These are phyloP conservation scores for Fomitiporia mediterranea DNA, from an alignment of 1,284 basidiomycete species.

Conservation along the genomic window DNA sequence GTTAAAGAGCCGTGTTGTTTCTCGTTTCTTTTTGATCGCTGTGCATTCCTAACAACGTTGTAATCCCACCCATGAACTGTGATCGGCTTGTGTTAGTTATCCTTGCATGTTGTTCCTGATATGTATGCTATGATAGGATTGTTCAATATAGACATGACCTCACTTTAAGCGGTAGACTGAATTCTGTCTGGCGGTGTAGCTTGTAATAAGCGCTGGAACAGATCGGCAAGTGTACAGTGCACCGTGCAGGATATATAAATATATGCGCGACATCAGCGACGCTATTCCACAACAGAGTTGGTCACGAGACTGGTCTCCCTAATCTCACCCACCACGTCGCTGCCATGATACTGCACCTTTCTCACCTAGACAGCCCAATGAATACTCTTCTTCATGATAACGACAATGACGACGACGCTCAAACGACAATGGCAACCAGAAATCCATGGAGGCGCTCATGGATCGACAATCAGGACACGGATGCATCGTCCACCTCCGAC, in stretches of 20 bases:
- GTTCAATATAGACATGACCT: neutral
- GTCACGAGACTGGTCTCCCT: neutral
- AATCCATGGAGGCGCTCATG: no score
- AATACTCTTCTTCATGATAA: neutral
- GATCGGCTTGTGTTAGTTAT: slow-evolving; percentile 1
- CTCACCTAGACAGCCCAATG: no score
- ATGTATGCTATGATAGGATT: neutral
- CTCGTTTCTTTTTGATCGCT: neutral
- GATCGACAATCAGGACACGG: neutral
- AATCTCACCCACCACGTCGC: neutral
- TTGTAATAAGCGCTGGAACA: no score
- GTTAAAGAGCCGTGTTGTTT: slow-evolving; percentile 36
- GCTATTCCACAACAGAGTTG: no score
- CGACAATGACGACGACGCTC: neutral
- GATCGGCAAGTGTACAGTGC: no score
- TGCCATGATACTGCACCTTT: no score
- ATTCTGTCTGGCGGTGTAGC: no score
- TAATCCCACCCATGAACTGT: neutral
- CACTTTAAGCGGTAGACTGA: no score
- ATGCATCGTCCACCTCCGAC: neutral
- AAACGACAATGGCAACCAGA: no score
- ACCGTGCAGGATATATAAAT: no score
- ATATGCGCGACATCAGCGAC: no score
- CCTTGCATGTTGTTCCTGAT: no score
- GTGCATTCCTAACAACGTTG: neutral